phyloP scores from a whole-genome alignment of 805 yeast species.

The Starmerella apicola region DNA sequence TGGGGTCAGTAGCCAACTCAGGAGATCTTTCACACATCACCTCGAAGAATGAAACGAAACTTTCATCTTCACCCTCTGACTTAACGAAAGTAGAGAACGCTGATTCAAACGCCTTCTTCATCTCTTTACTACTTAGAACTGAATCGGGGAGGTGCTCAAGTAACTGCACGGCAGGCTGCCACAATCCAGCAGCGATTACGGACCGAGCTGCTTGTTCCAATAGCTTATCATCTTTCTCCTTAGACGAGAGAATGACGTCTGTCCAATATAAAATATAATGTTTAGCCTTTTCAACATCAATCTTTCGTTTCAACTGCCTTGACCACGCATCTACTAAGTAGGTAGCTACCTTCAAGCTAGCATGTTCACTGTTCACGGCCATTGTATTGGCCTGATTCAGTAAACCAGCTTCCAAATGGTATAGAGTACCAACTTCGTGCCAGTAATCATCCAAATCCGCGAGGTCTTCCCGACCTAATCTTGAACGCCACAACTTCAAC shows the following conservation, averaged over 20 bases:
- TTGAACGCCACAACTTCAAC: conserved; percentile 16
- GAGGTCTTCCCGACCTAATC: conserved; percentile 14
- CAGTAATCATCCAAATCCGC: conserved; percentile 14
- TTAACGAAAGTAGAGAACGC: too few species aligned
- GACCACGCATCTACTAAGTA: conserved; percentile 11
- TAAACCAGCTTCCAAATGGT: conserved; percentile 19
- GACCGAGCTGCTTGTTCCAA: neutral
- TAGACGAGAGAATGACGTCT: neutral
- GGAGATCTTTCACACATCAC: conserved; percentile 6
- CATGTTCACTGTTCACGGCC: conserved; percentile 3
- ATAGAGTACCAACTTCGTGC: conserved; percentile 20
- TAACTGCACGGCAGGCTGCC: neutral
- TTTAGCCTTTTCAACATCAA: neutral
- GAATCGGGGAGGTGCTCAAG: too few species aligned
- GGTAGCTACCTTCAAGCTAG: conserved; percentile 9
- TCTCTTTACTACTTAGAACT: too few species aligned
- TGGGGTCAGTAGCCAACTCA: conserved; percentile 1
- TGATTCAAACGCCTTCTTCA: too few species aligned
- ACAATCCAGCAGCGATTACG: neutral
- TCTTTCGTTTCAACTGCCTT: neutral
- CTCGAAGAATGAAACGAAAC: conserved; percentile 7
- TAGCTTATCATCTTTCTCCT: neutral
- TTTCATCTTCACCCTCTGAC: too few species aligned
- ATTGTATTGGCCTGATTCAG: conserved; percentile 10
- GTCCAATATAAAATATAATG: conserved; percentile 6